phyloP scores from a whole-genome alignment of 306 rosid species.

The Trifolium fragiferum region DNA sequence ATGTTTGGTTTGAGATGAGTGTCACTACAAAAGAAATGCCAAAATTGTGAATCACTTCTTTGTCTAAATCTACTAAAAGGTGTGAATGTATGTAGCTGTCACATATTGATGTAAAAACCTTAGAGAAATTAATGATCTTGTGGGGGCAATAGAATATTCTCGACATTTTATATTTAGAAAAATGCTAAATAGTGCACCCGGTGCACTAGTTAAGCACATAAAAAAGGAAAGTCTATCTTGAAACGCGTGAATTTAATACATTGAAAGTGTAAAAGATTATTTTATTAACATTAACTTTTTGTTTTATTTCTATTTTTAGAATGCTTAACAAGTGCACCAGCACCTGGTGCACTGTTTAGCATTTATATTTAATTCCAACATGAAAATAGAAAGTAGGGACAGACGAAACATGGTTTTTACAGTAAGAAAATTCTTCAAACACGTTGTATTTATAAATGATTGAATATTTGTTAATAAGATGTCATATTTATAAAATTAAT shows the following conservation, averaged over 20 bases:
- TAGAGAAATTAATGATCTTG: slow-evolving; percentile 9
- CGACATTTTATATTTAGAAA: not conserved
- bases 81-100: slow-evolving; percentile 35
- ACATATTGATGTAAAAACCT: slow-evolving; percentile 2
- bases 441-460: no score
- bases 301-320: no score
- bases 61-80: slow-evolving; percentile 32
- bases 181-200: no score
- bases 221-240: no score
- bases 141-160: slow-evolving; percentile 10
- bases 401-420: not conserved
- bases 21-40: slow-evolving; percentile 18
- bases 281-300: no score
- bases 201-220: no score
- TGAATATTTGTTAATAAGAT: no score
- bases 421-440: not conserved
- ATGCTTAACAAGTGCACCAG: no score
- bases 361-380: not conserved
- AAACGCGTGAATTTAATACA: no score
- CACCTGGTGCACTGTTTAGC: no score
- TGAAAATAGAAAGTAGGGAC: not conserved
- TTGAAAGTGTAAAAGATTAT: no score
- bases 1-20: not conserved
- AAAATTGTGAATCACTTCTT: slow-evolving; percentile 16
- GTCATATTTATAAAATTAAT: no score